Conservation (phyloP, 73 alveolate species). For the Tetrahymena malaccensis region DNA sequence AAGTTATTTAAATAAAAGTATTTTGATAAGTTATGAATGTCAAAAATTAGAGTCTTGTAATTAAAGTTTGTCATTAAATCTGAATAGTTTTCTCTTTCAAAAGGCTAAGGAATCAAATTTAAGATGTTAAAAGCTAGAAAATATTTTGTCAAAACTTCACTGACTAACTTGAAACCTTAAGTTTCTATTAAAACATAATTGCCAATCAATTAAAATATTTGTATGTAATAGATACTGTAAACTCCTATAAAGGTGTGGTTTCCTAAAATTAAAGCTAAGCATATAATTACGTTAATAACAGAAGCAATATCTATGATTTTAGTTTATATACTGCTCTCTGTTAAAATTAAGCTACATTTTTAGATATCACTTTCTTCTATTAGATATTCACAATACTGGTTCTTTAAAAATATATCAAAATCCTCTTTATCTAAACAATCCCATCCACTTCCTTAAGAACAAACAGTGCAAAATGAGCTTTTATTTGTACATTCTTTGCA, state of each 20-base stretch:
- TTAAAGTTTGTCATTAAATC: not conserved
- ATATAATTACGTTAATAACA: not conserved
- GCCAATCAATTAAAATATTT: not conserved
- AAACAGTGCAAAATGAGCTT: not conserved
- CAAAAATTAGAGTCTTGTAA: not conserved
- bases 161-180: not conserved
- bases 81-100: not conserved
- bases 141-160: not conserved
- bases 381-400: not conserved
- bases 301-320: not conserved
- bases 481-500: not conserved
- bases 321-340: not conserved
- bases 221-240: not conserved
- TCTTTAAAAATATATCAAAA: not conserved
- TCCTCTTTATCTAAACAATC: not conserved
- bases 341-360: not conserved
- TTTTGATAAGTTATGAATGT: not conserved
- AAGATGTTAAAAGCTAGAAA: not conserved
- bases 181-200: not conserved
- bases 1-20: not conserved
- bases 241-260: not conserved
- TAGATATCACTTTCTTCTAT: not conserved
- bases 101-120: not conserved
- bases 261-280: not conserved
- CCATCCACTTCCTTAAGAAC: not conserved